Conservation (phyloP, 441 rosid species). For the Hypseocharis bilobata region DNA sequence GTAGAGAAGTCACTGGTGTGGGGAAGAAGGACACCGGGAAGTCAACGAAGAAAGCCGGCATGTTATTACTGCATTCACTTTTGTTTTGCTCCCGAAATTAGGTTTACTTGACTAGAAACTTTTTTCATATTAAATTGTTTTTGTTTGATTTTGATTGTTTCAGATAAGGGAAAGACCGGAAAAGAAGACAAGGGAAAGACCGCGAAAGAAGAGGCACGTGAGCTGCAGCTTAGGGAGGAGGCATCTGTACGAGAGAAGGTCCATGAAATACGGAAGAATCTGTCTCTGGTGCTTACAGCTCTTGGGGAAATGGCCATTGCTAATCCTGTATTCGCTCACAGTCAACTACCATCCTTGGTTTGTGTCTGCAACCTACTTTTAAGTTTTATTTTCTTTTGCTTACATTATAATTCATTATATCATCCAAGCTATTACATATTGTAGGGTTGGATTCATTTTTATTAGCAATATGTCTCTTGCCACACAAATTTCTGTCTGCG, state of each 20-base stretch:
- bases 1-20: slow-evolving; percentile 39
- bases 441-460: background rate
- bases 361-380: slow-evolving; percentile 24
- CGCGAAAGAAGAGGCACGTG: slow-evolving; percentile 95
- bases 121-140: background rate
- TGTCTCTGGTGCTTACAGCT: slow-evolving; percentile 65
- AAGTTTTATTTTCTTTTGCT: background rate
- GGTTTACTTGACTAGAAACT: background rate
- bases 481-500: background rate
- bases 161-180: slow-evolving; percentile 46
- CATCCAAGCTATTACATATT: background rate
- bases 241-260: slow-evolving; percentile 66
- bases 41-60: slow-evolving; percentile 64
- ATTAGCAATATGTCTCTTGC: background rate
- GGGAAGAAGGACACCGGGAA: slow-evolving; percentile 70
- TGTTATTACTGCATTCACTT: slow-evolving; percentile 20
- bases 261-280: slow-evolving; percentile 47
- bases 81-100: slow-evolving; percentile 3
- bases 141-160: slow-evolving; percentile 11
- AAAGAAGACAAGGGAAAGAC: slow-evolving; percentile 75
- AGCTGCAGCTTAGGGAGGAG: slow-evolving; percentile 86
- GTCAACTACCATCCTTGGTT: slow-evolving; percentile 90
- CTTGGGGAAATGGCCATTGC: slow-evolving; percentile 87
- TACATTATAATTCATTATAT: background rate
- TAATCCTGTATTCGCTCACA: slow-evolving; percentile 90